Base-by-base conservation (phyloP, 768 basidiomycete species). In the Russula foetens region DNA sequence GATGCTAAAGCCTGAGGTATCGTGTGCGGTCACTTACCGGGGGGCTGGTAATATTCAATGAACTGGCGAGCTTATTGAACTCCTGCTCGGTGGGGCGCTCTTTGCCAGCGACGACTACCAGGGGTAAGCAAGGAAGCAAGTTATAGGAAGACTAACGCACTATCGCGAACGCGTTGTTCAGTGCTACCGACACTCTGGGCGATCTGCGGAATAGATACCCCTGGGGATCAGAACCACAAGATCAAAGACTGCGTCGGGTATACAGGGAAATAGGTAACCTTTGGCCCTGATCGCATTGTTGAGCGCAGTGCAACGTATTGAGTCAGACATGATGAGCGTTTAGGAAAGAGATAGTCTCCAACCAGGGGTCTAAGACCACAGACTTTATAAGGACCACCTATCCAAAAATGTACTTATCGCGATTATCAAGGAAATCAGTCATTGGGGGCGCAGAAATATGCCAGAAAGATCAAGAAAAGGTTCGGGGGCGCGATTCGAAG, bases 271-370 rank as follows among this genome's bases (percentile, higher is more conserved):
- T n/a, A 19, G 33, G 17, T 19, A 58, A 86, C 86, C 81, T 63
- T 76, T 74, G 66, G 68, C 73, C 1, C 66, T 53, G 74, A 81
- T 76, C 14, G 84, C 85, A 29, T 72, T 73, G 64, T 74, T 74
- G 66, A 89, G 74, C 49, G 84, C 85, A 66, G 76, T 66, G 72
- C 87, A 88, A 69, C 77, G 79, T 11, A 80, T 80, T 72, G 77
- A 3, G 17, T 74, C 56, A 79, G 80, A 72, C 79, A 80, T 84
- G 51, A 26, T 65, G 38, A 28, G 15, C 23, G 45, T 23, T 28
- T n/a, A 44, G 15, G 29, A 31, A 49, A 53, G 60, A 62, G 41
- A 54, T 39, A 9, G 14, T 28, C 33, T 19, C 24, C 9, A 11
- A 21, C 1, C n/a, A n/a, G 29, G 8, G 14, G 5, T 8, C 12